Conservation (phyloP, 106 monocot species). For the Gastrodia elata region DNA sequence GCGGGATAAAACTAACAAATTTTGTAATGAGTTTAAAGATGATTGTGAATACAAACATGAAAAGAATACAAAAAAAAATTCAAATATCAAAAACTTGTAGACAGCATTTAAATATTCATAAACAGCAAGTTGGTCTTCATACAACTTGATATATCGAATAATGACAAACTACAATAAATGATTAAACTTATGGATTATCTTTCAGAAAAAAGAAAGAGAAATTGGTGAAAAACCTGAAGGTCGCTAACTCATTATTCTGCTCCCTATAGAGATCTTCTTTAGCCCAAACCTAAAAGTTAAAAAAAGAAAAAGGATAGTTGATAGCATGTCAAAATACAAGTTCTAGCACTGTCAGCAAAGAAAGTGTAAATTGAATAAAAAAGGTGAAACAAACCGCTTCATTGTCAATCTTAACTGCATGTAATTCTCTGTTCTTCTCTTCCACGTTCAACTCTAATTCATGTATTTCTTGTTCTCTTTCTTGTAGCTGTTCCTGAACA, state of each 20-base stretch:
- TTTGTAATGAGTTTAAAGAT: neutral
- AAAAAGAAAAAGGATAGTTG: constrained; percentile 6
- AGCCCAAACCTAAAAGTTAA: constrained; percentile 61
- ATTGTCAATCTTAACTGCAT: constrained; percentile 68
- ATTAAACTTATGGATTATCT: neutral
- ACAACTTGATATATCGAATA: neutral
- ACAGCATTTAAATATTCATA: neutral
- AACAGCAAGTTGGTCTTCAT: neutral
- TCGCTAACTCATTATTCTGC: constrained; percentile 53
- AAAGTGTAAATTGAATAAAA: neutral
- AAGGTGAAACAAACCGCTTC: constrained; percentile 58
- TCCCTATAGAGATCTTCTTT: constrained; percentile 66
- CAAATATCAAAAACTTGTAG: neutral
- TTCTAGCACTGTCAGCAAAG: neutral
- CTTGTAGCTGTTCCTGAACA: constrained; percentile 77
- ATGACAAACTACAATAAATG: neutral
- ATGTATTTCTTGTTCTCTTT: constrained; percentile 57
- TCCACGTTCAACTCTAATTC: constrained; percentile 67
- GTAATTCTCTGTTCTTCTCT: constrained; percentile 75
- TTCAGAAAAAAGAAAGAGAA: neutral
- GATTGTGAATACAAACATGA: neutral
- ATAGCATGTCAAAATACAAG: neutral
- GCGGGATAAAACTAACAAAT: neutral
- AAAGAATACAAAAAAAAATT: neutral
- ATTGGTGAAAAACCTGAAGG: constrained; percentile 43